phyloP scores from a whole-genome alignment of 2,329 filamentous ascomycete genomes.

The Dactylellina sp. region DNA sequence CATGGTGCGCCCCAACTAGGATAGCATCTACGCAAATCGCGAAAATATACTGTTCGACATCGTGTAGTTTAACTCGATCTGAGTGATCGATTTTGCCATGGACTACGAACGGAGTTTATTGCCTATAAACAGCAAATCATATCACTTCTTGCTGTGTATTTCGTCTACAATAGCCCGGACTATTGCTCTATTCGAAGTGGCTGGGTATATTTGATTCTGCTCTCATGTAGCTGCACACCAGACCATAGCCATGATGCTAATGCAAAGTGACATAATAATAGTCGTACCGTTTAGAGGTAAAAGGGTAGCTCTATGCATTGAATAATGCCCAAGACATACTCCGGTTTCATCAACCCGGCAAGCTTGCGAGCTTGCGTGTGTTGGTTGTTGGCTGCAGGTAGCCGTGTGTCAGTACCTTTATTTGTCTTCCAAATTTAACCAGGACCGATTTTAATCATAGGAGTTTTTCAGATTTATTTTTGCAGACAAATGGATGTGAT shows the following conservation, averaged over 20 bases:
- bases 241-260: constrained; percentile 24
- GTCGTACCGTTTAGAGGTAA: constrained; percentile 6
- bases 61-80: constrained; percentile 28
- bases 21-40: constrained; percentile 5
- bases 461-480: neutral
- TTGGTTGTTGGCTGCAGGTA: constrained; percentile 45
- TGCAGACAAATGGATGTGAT: neutral
- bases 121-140: neutral
- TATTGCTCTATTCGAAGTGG: neutral
- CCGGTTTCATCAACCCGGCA: constrained; percentile 32
- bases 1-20: neutral
- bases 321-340: constrained; percentile 28
- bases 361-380: constrained; percentile 4
- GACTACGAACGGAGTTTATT: neutral
- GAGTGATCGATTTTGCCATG: neutral
- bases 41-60: neutral
- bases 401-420: constrained; percentile 7
- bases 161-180: constrained; percentile 3
- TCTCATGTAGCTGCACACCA: constrained; percentile 1
- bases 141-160: too few species aligned
- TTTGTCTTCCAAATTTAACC: constrained; percentile 54
- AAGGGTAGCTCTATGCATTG: constrained; percentile 33
- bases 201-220: neutral
- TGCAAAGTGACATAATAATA: constrained; percentile 22
- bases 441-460: neutral